Conservation (phyloP, 2,329 filamentous ascomycete genomes). For the Capronia americana region DNA sequence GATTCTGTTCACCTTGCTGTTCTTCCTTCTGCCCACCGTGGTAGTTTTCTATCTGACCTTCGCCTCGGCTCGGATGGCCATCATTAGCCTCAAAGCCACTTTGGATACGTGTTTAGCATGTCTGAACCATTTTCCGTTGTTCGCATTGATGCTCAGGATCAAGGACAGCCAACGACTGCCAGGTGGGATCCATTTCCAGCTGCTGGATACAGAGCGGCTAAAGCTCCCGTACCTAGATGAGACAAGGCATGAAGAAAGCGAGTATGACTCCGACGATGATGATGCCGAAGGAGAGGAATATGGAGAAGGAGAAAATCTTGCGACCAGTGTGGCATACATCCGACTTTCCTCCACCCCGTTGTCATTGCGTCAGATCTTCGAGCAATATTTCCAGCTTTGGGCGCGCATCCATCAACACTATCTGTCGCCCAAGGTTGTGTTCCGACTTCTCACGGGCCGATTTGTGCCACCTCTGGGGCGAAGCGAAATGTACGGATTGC, state of each 20-base stretch:
- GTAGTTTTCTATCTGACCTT: conserved; percentile 98
- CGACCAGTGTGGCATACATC: conserved; percentile 34
- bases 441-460: conserved; percentile 85
- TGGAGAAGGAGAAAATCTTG: conserved; percentile 26
- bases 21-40: conserved; percentile 93
- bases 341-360: conserved; percentile 77
- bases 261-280: conserved; percentile 1
- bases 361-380: conserved; percentile 90
- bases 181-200: conserved; percentile 58
- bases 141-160: conserved; percentile 92
- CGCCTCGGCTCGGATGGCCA: conserved; percentile 89
- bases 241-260: conserved; percentile 7
- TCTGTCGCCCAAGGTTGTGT: conserved; percentile 82
- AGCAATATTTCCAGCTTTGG: conserved; percentile 95
- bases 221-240: conserved; percentile 25
- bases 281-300: conserved; percentile 22
- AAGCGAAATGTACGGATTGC: conserved; percentile 91
- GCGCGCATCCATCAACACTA: conserved; percentile 95
- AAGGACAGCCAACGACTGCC: conserved; percentile 92
- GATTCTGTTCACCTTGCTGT: conserved; percentile 92
- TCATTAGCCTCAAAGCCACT: conserved; percentile 88
- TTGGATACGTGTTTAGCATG: conserved; percentile 92
- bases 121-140: conserved; percentile 95
- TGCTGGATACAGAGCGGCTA: conserved; percentile 27
- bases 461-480: conserved; percentile 96